These are phyloP conservation scores for Pseudomonodictys pantanalensis DNA, from an alignment of 495 filamentous ascomycete species.

Conservation along the genomic window DNA sequence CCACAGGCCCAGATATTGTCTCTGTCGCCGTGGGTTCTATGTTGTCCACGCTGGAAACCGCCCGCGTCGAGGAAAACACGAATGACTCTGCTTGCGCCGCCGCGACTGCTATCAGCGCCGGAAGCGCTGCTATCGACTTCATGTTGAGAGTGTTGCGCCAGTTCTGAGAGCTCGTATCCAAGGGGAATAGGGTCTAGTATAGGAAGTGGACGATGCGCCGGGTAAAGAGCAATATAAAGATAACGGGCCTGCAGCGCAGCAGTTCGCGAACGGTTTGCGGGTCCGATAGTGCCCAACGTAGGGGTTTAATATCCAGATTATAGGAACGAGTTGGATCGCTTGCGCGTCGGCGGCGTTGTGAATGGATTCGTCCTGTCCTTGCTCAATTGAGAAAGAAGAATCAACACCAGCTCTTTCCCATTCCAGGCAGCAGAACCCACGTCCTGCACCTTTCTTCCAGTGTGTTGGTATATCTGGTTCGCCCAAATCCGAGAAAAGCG, in stretches of 20 bases:
- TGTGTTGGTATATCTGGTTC: no score
- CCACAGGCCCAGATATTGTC: constrained; percentile 17
- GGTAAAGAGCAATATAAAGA: not conserved
- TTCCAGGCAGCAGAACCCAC: no score
- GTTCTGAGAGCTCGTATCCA: not conserved
- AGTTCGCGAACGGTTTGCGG: no score
- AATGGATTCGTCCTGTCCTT: no score
- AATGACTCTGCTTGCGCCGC: constrained; percentile 7
- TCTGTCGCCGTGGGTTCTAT: constrained; percentile 18
- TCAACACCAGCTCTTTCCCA: no score
- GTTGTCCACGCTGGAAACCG: not conserved
- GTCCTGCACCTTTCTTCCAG: no score
- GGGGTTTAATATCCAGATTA: no score
- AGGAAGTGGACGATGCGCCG: not conserved
- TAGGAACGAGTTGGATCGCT: no score
- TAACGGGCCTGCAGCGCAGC: not conserved
- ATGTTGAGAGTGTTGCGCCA: constrained; percentile 2
- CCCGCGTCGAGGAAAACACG: not conserved
- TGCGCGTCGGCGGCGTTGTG: no score
- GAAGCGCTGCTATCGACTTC: constrained; percentile 20
- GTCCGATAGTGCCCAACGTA: no score
- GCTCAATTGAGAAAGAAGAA: no score
- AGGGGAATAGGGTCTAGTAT: not conserved
- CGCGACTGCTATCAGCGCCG: constrained; percentile 18
- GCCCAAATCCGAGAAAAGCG: no score